Conservation (phyloP, 352 stramenopile species). For the Globisporangium echinulatum region DNA sequence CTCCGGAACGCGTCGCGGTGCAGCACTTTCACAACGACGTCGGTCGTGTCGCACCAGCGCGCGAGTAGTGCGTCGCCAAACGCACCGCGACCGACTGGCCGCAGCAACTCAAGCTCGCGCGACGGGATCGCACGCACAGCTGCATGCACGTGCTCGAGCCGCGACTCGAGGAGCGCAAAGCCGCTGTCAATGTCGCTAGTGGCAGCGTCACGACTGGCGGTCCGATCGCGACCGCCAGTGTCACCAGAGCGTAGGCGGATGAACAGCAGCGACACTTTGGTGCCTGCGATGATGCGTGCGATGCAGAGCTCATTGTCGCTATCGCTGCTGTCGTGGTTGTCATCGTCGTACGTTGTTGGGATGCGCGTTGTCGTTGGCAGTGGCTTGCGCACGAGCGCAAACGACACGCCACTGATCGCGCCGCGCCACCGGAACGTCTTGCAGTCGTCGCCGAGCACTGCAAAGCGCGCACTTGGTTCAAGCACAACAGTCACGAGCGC, state of each 20-base stretch:
- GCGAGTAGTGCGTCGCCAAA: constrained; percentile 69
- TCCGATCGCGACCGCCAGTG: not conserved
- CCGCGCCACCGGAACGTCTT: constrained; percentile 65
- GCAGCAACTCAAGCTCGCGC: constrained; percentile 42
- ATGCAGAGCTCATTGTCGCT: constrained; percentile 35
- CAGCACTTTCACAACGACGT: constrained; percentile 68
- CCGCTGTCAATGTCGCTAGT: constrained; percentile 6
- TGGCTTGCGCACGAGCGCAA: constrained; percentile 39
- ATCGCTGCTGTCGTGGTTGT: constrained; percentile 22
- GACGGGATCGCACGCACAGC: constrained; percentile 40
- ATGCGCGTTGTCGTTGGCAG: constrained; percentile 3
- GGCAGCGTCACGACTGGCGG: not conserved
- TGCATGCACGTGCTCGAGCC: constrained; percentile 40
- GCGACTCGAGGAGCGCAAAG: constrained; percentile 27
- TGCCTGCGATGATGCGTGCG: constrained; percentile 45
- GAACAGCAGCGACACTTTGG: constrained; percentile 57
- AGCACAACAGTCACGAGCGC: constrained; percentile 60
- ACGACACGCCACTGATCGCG: constrained; percentile 51
- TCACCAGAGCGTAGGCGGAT: constrained; percentile 30
- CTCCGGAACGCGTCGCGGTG: constrained; percentile 36
- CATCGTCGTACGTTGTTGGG: not conserved
- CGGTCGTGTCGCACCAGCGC: constrained; percentile 37
- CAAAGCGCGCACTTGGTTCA: constrained; percentile 31
- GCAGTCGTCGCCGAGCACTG: constrained; percentile 35
- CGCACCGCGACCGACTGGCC: constrained; percentile 51